Evolutionary conservation across 2,329 filamentous ascomycete genomes (phyloP).

Genomic region (Pyrenochaeta sp.): DNA sequence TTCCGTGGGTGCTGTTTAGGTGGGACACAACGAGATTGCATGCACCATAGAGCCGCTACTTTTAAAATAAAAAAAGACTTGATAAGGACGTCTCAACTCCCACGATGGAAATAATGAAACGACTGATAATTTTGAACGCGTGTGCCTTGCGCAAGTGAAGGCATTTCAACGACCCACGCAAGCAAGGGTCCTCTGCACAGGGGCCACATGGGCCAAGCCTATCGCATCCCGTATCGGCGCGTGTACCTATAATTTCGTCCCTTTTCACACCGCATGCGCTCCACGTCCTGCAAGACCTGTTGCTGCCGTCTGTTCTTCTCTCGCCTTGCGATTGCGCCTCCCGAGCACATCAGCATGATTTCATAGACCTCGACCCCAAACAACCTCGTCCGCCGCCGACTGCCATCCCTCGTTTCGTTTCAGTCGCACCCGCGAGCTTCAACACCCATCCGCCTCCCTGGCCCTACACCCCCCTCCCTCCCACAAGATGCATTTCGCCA

Average conservation of each 20-base stretch:
- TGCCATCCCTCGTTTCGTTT: conserved; percentile 31
- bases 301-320: not conserved
- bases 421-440: not conserved
- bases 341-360: conserved; percentile 20
- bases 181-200: conserved; percentile 18
- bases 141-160: conserved; percentile 2
- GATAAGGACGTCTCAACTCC: not conserved
- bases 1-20: no score
- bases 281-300: not conserved
- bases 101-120: no score
- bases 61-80: no score
- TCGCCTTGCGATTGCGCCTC: conserved; percentile 1
- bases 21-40: no score
- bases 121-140: no score
- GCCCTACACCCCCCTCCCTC: conserved; percentile 15
- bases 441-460: conserved; percentile 22
- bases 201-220: conserved; percentile 16
- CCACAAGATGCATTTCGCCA: conserved; percentile 78
- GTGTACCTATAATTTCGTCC: conserved; percentile 19
- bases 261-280: conserved; percentile 14
- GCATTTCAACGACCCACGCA: conserved; percentile 12
- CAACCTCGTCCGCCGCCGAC: conserved; percentile 6
- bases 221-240: conserved; percentile 22
- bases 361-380: conserved; percentile 14
- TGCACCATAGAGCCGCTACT: no score